These are phyloP conservation scores for Neofusicoccum cordaticola DNA, from an alignment of 2,329 filamentous ascomycete species.

Conservation along the genomic window DNA sequence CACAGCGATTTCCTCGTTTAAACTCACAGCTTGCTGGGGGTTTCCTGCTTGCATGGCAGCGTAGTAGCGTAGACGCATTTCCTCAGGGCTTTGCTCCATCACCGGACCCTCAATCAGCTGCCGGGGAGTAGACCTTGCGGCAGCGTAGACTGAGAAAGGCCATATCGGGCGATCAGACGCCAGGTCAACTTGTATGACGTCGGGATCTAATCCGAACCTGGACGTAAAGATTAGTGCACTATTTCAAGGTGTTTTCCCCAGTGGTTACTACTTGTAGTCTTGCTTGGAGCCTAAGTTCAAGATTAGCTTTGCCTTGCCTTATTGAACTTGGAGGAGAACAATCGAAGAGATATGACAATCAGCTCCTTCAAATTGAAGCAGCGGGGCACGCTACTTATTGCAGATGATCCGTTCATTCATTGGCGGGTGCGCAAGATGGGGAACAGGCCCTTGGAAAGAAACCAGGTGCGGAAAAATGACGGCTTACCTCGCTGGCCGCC, in stretches of 20 bases:
- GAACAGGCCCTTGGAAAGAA: not conserved
- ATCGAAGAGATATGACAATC: no score
- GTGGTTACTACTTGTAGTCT: not conserved
- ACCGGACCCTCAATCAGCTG: constrained; percentile 79
- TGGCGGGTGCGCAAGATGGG: no score
- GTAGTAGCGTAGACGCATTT: constrained; percentile 73
- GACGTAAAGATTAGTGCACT: not conserved
- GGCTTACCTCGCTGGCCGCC: constrained; percentile 39
- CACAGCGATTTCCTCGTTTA: not conserved
- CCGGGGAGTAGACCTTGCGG: constrained; percentile 70
- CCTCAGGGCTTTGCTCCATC: constrained; percentile 84
- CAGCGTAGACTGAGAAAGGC: constrained; percentile 83
- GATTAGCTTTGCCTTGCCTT: not conserved
- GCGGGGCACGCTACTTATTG: no score
- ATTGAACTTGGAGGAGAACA: not conserved
- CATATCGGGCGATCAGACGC: constrained; percentile 72
- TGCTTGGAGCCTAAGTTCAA: constrained; percentile 14
- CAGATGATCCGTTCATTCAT: no score
- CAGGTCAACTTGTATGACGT: constrained; percentile 54
- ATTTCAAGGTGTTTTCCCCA: no score
- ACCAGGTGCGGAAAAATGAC: constrained; percentile 1
- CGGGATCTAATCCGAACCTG: constrained; percentile 19
- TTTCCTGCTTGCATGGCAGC: constrained; percentile 62
- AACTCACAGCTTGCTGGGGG: constrained; percentile 50
- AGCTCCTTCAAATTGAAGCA: no score